Conservation (phyloP, 2,329 filamentous ascomycete genomes). For the Pseudogymnoascus sp. region DNA sequence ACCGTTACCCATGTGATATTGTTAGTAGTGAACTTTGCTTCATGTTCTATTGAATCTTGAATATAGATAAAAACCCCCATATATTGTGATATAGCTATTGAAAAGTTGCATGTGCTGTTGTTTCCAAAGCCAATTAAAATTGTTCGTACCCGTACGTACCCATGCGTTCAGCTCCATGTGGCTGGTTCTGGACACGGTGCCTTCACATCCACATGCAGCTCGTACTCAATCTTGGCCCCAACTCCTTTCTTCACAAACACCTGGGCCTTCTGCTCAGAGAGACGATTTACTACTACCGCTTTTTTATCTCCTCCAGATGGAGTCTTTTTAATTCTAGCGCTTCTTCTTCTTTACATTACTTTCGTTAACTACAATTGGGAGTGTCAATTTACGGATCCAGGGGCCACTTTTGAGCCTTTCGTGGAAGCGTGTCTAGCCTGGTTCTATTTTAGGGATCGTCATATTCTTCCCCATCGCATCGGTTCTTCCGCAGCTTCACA, state of each 20-base stretch:
- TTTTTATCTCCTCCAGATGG: slow-evolving; percentile 1
- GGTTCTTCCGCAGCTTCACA: background rate
- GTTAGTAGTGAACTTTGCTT: background rate
- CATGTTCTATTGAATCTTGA: background rate
- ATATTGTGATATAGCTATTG: background rate
- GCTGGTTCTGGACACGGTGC: slow-evolving; percentile 5
- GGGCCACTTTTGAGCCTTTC: background rate
- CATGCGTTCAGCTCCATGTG: slow-evolving; percentile 1
- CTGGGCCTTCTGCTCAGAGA: background rate
- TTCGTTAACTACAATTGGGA: slow-evolving; percentile 9
- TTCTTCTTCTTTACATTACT: slow-evolving; percentile 8
- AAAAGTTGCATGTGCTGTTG: background rate
- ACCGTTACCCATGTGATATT: background rate
- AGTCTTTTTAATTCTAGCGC: background rate
- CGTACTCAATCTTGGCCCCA: slow-evolving; percentile 5
- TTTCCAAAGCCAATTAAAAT: slow-evolving; percentile 7
- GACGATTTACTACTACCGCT: background rate
- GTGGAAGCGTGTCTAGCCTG: slow-evolving; percentile 6
- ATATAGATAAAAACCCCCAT: background rate
- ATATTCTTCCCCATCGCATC: background rate
- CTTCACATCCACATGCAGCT: slow-evolving; percentile 5
- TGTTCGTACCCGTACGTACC: slow-evolving; percentile 3
- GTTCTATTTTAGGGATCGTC: slow-evolving; percentile 1
- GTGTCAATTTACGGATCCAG: background rate
- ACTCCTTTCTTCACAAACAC: slow-evolving; percentile 6